phyloP scores from a whole-genome alignment of 768 basidiomycete species.

The Pleurotus sapidus region DNA sequence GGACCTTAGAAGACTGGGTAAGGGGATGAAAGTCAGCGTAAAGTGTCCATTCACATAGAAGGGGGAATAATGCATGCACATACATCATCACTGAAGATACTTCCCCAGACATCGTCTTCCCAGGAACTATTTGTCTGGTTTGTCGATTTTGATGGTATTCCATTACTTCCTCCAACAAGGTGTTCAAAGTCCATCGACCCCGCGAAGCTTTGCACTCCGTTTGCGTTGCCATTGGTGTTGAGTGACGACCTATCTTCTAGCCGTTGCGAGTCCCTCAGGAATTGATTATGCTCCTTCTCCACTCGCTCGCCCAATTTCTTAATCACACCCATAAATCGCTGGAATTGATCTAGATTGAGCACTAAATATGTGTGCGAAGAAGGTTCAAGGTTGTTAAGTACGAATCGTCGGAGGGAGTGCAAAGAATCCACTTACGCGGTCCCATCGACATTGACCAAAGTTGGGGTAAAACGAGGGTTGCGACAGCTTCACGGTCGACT shows the following conservation, averaged over 20 bases:
- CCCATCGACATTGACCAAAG: constrained; percentile 98
- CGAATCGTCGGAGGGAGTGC: no score
- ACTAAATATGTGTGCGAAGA: constrained; percentile 35
- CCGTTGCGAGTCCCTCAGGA: constrained; percentile 88
- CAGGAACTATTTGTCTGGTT: constrained; percentile 41
- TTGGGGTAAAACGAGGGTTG: constrained; percentile 85
- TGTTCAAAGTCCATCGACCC: constrained; percentile 82
- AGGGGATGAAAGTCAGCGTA: background rate
- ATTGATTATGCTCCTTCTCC: constrained; percentile 89
- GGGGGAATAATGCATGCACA: constrained; percentile 16
- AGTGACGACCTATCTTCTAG: constrained; percentile 74
- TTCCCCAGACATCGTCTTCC: constrained; percentile 88
- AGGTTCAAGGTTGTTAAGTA: no score
- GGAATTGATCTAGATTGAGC: constrained; percentile 83
- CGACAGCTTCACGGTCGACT: constrained; percentile 90
- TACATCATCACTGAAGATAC: constrained; percentile 52
- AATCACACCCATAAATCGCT: constrained; percentile 87
- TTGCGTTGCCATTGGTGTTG: constrained; percentile 35
- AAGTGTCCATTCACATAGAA: constrained; percentile 1
- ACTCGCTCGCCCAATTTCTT: constrained; percentile 80
- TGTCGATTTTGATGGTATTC: constrained; percentile 40
- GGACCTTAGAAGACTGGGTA: constrained; percentile 15
- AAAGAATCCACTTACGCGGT: constrained; percentile 55
- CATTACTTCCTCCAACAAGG: constrained; percentile 63
- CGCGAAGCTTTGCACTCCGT: constrained; percentile 29